Percentiles rank a stretch among this genome's conserved stretches.
These are phyloP conservation scores for bread wheat (Triticum aestivum) DNA, from an alignment of 176 grass and related monocot species.

Conservation along the genomic window IWGSC_CS_RefSeq_v2.1 NC_057809.1:279838809-279839308, in stretches of 20 bases:
- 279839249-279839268: neutral
- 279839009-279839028: neutral
- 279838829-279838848: slow-evolving; percentile 4
- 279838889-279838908: slow-evolving; percentile 18
- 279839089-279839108: neutral
- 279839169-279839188: neutral
- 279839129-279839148: neutral
- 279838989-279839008: slow-evolving; percentile 16
- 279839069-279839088: neutral
- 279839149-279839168: too few relatives aligned
- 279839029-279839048: slow-evolving; percentile 21
- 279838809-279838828: slow-evolving; percentile 15
- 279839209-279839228: neutral
- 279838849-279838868: slow-evolving; percentile 8
- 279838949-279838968: neutral
- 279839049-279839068: neutral
- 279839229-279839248: neutral
- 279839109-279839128: neutral
- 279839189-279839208: neutral
- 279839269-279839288: neutral
- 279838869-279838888: neutral
- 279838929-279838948: slow-evolving; percentile 16
- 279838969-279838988: neutral
- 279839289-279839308: too few relatives aligned
- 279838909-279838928: slow-evolving; percentile 16